These are phyloP conservation scores for Peronospora farinosa DNA, from an alignment of 352 stramenopile genomes.

Conservation along the genomic window DNA sequence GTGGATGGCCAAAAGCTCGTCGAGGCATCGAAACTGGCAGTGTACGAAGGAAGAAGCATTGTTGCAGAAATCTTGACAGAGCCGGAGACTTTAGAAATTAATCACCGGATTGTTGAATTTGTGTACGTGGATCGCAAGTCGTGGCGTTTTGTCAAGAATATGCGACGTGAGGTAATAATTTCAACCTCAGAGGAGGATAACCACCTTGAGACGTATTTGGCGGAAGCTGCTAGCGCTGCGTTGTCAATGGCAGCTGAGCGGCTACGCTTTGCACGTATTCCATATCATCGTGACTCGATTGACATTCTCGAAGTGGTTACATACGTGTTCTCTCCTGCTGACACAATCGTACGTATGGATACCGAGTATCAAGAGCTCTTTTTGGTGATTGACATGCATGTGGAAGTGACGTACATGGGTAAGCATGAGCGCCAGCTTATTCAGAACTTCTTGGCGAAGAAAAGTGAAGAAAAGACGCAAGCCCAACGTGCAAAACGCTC, in stretches of 20 bases:
- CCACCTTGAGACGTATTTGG: conserved; percentile 36
- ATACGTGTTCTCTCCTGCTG: conserved; percentile 33
- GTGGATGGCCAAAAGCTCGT: conserved; percentile 53
- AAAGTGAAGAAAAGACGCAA: conserved; percentile 54
- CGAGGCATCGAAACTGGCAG: conserved; percentile 58
- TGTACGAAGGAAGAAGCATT: conserved; percentile 74
- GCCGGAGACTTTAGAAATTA: conserved; percentile 38
- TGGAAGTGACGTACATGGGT: conserved; percentile 33
- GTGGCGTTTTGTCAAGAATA: conserved; percentile 56
- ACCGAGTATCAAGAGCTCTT: conserved; percentile 61
- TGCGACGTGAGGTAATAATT: conserved; percentile 54
- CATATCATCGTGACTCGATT: conserved; percentile 54
- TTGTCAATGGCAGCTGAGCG: conserved; percentile 49
- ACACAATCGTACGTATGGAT: conserved; percentile 24
- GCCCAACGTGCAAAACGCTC: conserved; percentile 41
- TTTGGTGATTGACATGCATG: conserved; percentile 52
- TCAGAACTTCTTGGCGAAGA: conserved; percentile 48
- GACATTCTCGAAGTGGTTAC: conserved; percentile 70
- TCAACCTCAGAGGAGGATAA: conserved; percentile 28
- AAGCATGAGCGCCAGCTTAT: conserved; percentile 46
- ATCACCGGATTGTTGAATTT: conserved; percentile 61
- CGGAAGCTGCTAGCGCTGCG: conserved; percentile 26
- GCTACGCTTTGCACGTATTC: conserved; percentile 51
- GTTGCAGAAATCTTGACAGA: conserved; percentile 59
- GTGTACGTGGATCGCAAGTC: conserved; percentile 57